Base-by-base conservation (phyloP, 176 grass and related monocot species). In the Rhynchospora tenuis region DNA sequence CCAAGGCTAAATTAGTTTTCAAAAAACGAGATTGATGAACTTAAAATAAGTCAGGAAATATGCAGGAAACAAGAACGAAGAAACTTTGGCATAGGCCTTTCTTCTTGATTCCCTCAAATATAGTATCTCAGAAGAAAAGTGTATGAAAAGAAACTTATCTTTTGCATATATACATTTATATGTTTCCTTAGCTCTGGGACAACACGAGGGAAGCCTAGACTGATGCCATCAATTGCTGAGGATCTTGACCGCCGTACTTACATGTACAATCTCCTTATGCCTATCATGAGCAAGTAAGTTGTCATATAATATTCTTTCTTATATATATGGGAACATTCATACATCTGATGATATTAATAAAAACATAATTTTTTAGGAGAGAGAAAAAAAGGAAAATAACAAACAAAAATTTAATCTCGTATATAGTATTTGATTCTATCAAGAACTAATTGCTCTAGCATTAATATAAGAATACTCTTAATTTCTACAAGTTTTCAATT, bases 181-280 rank as follows among this genome's bases (percentile, higher is more conserved):
- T 47, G 20, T 26, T 73, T 73, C 85, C 72, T 50, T 63, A 94
- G 92, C 43, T 92, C 92, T 1, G 90, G 92, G 75, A 94, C 92
- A 72, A 88, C 90, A 79, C 62, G 86, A 13, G 92, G 92, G 38
- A 88, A 94, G 78, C 88, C 92, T 84, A 94, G 90, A 79, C 84
- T 94, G 88, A 94, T 94, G 90, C 90, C 92, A 52, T 90, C 92
- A 65, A 92, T 94, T 68, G 89, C 86, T 15, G 90, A 94, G 68
- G 90, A 94, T 92, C 88, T 92, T 24, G 88, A 90, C 47, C 92
- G 90, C 29, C 88, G 92, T 74, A 90, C 88, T 14, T 92, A 86
- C 46, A 54, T 94, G 15, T 94, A 94, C 91, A 90, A 91, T 86
- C 88, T 94, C 54, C 85, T 94, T 46, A 92, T 94, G 92, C 92